A percentile compares a stretch with the other conserved stretches of the same genome.
phyloP scores from a whole-genome alignment of 345 rosid species.

The Heritiera fomes region DNA sequence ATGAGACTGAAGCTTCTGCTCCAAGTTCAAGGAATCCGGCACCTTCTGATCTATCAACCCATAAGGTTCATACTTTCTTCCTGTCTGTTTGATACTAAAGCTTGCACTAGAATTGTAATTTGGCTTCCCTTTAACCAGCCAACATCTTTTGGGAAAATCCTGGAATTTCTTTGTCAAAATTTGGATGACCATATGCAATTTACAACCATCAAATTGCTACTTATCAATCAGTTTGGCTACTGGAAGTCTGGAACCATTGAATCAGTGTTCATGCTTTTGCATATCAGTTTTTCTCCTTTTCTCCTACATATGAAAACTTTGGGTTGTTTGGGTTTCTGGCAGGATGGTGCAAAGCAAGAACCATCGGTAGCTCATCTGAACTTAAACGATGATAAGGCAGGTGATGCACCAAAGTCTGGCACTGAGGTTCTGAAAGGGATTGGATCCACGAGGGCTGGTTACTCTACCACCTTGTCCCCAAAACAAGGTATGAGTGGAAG shows the following conservation, averaged over 20 bases:
- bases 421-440: slow-evolving; percentile 31
- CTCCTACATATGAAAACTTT: not conserved
- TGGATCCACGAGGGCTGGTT: slow-evolving; percentile 21
- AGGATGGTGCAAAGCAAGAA: slow-evolving; percentile 40
- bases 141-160: not conserved
- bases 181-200: not conserved
- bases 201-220: not conserved
- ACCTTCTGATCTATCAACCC: slow-evolving; percentile 28
- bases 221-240: slow-evolving; percentile 13
- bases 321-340: slow-evolving; percentile 15
- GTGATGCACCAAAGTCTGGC: slow-evolving; percentile 30
- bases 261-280: not conserved
- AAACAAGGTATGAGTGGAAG: slow-evolving; percentile 43
- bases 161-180: slow-evolving; percentile 1
- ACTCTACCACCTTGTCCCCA: slow-evolving; percentile 19
- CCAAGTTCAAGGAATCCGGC: slow-evolving; percentile 32
- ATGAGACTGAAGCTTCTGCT: slow-evolving; percentile 38
- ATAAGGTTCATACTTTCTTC: slow-evolving; percentile 36
- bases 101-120: not conserved
- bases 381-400: slow-evolving; percentile 37
- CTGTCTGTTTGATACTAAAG: not conserved
- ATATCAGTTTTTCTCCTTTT: not conserved
- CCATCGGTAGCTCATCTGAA: slow-evolving; percentile 34
- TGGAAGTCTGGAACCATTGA: not conserved
- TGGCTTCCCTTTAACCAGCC: not conserved